Base-by-base conservation (phyloP, 257 asterid genomes). In the Primulina tabacum region DNA sequence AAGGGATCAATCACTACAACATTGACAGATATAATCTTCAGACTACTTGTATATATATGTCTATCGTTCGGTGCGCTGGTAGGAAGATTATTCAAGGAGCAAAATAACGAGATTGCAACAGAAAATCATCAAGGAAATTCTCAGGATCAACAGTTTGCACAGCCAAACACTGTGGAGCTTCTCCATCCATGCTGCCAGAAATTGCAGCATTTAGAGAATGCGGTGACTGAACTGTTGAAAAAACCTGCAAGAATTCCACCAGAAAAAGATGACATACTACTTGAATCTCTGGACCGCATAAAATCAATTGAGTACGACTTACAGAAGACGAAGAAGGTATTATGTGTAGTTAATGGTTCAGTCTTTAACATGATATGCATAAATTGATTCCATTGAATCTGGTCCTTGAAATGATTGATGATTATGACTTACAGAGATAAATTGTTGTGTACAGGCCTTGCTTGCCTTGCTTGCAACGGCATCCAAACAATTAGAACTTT, bases 401-500 rank as follows among this genome's bases (percentile, higher is more conserved):
- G 57, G 52, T 62, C 65, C 68, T 69, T 30, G 52, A 61, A 35
- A 62, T 62, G 7, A 33, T 63, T 69, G 30, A 59, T 77, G 71
- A 77, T 61, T 21, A 59, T 79, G 67, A 77, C 66, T 32, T 37
- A 52, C 43, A 53, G 35, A 67, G 53, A 53, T 68, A 30, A 56
- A 38, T 55, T 62, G 47, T 53, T 8, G 12, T 76, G 37, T 56
- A 53, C 72, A 94, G 99, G 95, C 95, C 52, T 79, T 94, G 71
- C 77, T 87, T 56, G 95, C 95, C 52, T 79, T 94, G 71, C 77
- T 87, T 56, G 95, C 95, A 40, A 89, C 97, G 50, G 87, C 97
- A 64, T 89, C 96, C 59, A 89, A 82, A 73, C 99, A 94, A 81
- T 88, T 80, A 62, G 97, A 94, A 81, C 95, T 94, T 26, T 88